Conservation (phyloP, 208 protist species). For the Trypanosoma congolense region DNA sequence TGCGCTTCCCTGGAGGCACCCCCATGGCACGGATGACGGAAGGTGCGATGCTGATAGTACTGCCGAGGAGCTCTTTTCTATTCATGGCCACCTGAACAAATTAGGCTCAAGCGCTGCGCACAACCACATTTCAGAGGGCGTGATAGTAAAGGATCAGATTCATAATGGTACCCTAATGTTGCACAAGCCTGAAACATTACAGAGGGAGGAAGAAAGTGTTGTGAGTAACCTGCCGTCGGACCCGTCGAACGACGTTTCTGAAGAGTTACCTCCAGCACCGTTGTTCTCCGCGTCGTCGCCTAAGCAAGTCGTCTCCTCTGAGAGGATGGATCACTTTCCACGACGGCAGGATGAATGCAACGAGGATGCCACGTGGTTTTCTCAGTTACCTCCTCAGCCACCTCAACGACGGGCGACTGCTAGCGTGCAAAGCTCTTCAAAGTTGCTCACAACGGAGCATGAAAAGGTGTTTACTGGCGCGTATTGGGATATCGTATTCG, state of each 20-base stretch:
- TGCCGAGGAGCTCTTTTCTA: too few species aligned
- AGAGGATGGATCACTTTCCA: not conserved
- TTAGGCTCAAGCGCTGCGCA: too few species aligned
- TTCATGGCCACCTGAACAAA: too few species aligned
- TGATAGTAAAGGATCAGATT: too few species aligned
- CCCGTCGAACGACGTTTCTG: not conserved
- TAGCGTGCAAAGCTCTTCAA: not conserved
- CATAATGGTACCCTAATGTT: not conserved
- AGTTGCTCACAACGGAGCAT: constrained; percentile 24
- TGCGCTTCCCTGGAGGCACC: not conserved
- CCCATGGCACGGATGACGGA: too few species aligned
- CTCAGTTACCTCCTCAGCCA: not conserved
- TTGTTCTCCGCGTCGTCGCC: not conserved
- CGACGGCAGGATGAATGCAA: not conserved
- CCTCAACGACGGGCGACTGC: not conserved
- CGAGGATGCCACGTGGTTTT: not conserved
- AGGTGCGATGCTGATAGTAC: too few species aligned
- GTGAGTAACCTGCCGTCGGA: not conserved
- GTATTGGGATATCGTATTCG: constrained; percentile 31
- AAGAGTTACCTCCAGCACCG: not conserved
- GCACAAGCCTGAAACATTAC: not conserved
- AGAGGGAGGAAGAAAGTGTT: not conserved
- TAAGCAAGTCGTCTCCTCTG: not conserved
- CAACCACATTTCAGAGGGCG: too few species aligned
- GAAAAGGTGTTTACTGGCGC: constrained; percentile 38